Conservation (phyloP, 495 filamentous ascomycete species). For the Penicillium crystallinum region DNA sequence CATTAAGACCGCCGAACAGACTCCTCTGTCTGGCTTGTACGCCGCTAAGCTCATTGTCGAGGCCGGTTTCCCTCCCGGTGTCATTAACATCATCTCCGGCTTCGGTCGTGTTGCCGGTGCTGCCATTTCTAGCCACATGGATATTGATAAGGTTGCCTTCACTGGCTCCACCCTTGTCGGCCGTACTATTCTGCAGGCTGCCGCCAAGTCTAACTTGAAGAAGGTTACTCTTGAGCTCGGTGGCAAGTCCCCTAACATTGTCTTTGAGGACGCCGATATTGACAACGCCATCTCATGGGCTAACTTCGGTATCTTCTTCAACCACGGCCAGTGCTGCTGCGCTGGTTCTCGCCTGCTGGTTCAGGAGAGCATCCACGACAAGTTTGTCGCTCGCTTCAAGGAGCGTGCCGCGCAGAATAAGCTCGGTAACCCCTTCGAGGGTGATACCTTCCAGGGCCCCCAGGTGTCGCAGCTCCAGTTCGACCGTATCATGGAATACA, state of each 20-base stretch:
- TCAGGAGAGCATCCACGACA: constrained; percentile 92
- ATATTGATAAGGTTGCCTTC: constrained; percentile 97
- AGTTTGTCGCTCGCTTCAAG: constrained; percentile 87
- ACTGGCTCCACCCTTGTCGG: constrained; percentile 91
- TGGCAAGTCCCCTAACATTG: constrained; percentile 97
- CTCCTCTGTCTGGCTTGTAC: constrained; percentile 81
- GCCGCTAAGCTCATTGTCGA: constrained; percentile 79
- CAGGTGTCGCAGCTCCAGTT: constrained; percentile 94
- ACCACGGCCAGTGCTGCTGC: constrained; percentile 98
- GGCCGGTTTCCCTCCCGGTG: constrained; percentile 94
- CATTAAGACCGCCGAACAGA: constrained; percentile 95
- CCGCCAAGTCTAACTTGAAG: constrained; percentile 92
- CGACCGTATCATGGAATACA: constrained; percentile 98
- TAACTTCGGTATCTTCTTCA: constrained; percentile 98
- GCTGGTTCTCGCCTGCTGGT: constrained; percentile 95
- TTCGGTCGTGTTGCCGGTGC: constrained; percentile 87
- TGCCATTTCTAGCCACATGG: constrained; percentile 91
- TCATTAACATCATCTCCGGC: constrained; percentile 92
- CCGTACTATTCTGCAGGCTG: constrained; percentile 91
- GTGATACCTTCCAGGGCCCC: constrained; percentile 92
- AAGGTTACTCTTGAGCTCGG: constrained; percentile 98
- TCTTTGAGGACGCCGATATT: constrained; percentile 94
- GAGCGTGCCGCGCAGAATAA: constrained; percentile 73
- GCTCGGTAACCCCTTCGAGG: constrained; percentile 86
- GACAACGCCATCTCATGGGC: constrained; percentile 96